phyloP scores from a whole-genome alignment of 1,284 basidiomycete species.

The Leucoagaricus sp. region DNA sequence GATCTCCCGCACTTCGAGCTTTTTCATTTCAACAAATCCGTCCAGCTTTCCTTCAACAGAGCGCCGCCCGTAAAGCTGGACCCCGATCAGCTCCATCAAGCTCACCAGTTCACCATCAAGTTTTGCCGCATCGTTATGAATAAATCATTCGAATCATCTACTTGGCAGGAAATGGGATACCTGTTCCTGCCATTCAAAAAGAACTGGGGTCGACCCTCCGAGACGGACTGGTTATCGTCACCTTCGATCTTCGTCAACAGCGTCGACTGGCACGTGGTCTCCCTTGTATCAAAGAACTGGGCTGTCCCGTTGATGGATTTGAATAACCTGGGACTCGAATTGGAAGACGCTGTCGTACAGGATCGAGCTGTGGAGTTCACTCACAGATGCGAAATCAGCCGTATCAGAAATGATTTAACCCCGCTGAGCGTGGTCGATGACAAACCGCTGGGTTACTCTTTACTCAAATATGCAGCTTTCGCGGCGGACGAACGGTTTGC shows the following conservation, averaged over 20 bases:
- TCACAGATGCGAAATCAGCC: conserved; percentile 58
- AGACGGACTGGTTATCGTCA: conserved; percentile 26
- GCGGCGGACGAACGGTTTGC: conserved; percentile 4
- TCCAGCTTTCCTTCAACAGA: conserved; percentile 43
- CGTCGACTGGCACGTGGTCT: conserved; percentile 68
- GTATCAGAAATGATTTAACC: conserved; percentile 62
- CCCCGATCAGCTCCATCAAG: conserved; percentile 43
- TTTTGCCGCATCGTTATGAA: conserved; percentile 63
- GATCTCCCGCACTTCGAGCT: conserved; percentile 53
- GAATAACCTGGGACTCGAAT: conserved; percentile 42
- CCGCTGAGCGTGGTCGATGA: conserved; percentile 71
- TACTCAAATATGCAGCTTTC: conserved; percentile 7
- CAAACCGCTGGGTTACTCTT: conserved; percentile 24
- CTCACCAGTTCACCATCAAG: conserved; percentile 65
- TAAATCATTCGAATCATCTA: conserved; percentile 59
- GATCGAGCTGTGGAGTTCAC: conserved; percentile 80
- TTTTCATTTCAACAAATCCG: conserved; percentile 52
- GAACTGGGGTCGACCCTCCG: conserved; percentile 33
- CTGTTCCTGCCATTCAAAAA: conserved; percentile 61
- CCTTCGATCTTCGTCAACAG: conserved; percentile 41
- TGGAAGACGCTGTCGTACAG: conserved; percentile 67
- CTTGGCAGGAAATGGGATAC: conserved; percentile 53
- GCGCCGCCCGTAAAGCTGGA: conserved; percentile 52
- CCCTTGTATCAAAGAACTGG: conserved; percentile 50
- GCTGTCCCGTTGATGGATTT: conserved; percentile 48